Conservation (phyloP, 228 moss, liverwort and hornwort species). For the Sphagnum fallax region DNA sequence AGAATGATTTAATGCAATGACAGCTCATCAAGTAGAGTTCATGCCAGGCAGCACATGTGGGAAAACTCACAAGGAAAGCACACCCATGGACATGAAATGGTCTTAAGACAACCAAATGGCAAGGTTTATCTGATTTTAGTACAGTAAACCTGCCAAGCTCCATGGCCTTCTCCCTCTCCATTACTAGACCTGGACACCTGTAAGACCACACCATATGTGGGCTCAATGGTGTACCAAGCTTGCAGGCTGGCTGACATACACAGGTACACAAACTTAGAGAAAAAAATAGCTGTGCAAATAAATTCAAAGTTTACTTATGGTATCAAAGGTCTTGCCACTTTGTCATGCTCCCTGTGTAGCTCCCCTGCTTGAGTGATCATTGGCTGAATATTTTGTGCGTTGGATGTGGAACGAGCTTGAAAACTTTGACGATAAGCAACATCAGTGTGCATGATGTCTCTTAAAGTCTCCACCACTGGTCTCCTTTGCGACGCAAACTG, state of each 20-base stretch:
- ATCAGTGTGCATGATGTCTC: slow-evolving; percentile 6
- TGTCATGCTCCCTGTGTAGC: slow-evolving; percentile 20
- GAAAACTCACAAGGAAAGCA: slow-evolving; percentile 33
- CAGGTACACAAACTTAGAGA: no score
- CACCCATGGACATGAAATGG: slow-evolving; percentile 47
- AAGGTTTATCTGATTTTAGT: slow-evolving; percentile 27
- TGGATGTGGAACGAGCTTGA: no score
- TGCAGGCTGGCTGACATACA: no score
- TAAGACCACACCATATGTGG: not conserved
- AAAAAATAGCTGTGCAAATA: no score
- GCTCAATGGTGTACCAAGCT: no score
- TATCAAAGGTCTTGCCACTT: slow-evolving; percentile 15
- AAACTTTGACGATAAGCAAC: no score
- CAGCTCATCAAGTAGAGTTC: no score
- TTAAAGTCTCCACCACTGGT: slow-evolving; percentile 32
- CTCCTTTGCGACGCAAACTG: slow-evolving; percentile 40
- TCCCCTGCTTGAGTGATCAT: not conserved
- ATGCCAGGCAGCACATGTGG: no score
- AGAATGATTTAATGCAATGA: no score
- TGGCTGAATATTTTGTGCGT: no score
- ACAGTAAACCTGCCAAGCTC: slow-evolving; percentile 32
- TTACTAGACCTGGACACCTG: slow-evolving; percentile 25
- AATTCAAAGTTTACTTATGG: slow-evolving; percentile 18
- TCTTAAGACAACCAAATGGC: slow-evolving; percentile 32
- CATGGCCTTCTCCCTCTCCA: slow-evolving; percentile 34